phyloP scores from a whole-genome alignment of 352 stramenopile genomes.

The Phytophthora crassamura region DNA sequence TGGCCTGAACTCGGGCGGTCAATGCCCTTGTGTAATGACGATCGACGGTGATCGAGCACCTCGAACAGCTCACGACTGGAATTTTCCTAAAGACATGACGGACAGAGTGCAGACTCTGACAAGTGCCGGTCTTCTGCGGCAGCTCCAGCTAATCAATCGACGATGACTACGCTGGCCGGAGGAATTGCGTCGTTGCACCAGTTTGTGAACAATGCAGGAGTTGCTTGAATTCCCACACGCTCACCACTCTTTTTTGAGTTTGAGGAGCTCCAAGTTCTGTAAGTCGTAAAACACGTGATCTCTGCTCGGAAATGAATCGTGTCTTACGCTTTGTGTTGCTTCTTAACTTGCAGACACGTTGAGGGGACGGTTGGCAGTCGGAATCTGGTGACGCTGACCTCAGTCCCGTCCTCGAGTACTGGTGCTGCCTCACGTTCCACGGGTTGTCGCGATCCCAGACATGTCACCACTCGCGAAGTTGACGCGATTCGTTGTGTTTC shows the following conservation, averaged over 20 bases:
- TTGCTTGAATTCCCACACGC: too few relatives aligned
- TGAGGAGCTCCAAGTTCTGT: slow-evolving; percentile 24
- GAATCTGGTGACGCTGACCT: slow-evolving; percentile 20
- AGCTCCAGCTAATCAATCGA: slow-evolving; percentile 39
- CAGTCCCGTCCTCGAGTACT: slow-evolving; percentile 25
- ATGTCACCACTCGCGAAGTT: slow-evolving; percentile 24
- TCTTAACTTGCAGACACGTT: slow-evolving; percentile 8
- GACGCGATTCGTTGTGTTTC: slow-evolving; percentile 20
- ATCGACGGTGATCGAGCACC: slow-evolving; percentile 35
- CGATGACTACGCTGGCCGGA: slow-evolving; percentile 23
- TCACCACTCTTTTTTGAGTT: too few relatives aligned
- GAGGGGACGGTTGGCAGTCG: slow-evolving; percentile 29
- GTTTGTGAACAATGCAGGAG: slow-evolving; percentile 18
- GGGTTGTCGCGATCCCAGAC: slow-evolving; percentile 17
- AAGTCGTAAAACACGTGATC: too few relatives aligned
- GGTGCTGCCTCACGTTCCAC: slow-evolving; percentile 17
- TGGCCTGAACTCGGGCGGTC: slow-evolving; percentile 7
- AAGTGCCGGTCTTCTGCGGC: slow-evolving; percentile 21
- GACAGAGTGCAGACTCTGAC: slow-evolving; percentile 19
- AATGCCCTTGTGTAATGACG: slow-evolving; percentile 35
- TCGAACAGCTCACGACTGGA: slow-evolving; percentile 29
- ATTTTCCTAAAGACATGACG: slow-evolving; percentile 27
- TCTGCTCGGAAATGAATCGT: background rate
- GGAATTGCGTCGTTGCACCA: slow-evolving; percentile 23
- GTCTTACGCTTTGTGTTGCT: background rate